Evolutionary conservation across 768 basidiomycete genomes (phyloP), one percentile per base, ranked within the genome.

Genomic region (Leccinum barrowsii): DNA sequence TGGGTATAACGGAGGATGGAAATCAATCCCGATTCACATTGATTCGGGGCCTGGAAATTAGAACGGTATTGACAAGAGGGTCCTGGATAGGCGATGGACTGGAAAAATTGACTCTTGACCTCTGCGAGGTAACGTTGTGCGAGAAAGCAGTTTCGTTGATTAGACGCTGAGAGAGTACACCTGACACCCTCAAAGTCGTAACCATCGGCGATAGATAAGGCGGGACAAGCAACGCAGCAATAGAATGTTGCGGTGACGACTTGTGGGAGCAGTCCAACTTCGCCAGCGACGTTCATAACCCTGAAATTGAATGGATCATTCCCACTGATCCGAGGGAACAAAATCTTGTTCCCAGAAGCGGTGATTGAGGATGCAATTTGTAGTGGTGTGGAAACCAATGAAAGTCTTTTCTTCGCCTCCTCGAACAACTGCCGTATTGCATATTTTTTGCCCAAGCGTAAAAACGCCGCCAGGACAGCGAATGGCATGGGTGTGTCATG

Each of bases 391-490:
- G 12, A 13, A 11, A 3, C 10, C 24, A 56, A 35, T 13, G 57
- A 53, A 21, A 64, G 22, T 32, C 52, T 56, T 17, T 22, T 57
- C 30, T 50, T 28, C 6, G 46, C 63, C 26, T 65, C 64, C 17
- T 53, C 28, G 17, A 65, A 57, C 30, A 62, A 19, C 10, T 59
- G 63, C 8, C n/a, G 21, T 19, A 65, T 51, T 8, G 17, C 52
- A 10, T 65, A 65, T 35, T 64, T 65, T 32, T 58, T 64, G 8
- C 63, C 63, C 52, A 61, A 15, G 44, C 59, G 63, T 21, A 56
- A 49, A 24, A 64, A 64, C 7, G 63, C 58, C 1, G 22, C 46
- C 2, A 61, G 40, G 44, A 58, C 59, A 12, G 54, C 2, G 26
- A 61, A 30, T 2, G 63, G 56, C 63, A 69, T 59, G n/a, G 56